Base-by-base conservation (phyloP, 2,329 filamentous ascomycete genomes). In the Diplocarpon rosae region DNA sequence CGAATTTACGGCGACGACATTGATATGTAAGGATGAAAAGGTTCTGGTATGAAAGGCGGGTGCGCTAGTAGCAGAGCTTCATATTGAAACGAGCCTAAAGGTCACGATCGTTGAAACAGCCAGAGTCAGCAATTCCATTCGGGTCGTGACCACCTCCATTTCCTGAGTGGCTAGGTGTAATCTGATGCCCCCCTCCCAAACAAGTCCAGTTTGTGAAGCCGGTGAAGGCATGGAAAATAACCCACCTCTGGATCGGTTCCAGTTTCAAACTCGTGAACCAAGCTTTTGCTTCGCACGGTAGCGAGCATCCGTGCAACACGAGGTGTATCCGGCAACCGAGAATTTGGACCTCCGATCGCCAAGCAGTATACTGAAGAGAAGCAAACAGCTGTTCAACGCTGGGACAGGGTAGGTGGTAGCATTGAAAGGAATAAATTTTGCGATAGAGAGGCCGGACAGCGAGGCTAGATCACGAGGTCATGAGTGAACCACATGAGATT, bases 221-320 rank as follows among this genome's bases (percentile, higher is more conserved):
- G 17, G 17, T 28, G 13, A 34, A 40, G 10, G 42, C 47, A 48
- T 52, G 36, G 43, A 27, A 17, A 32, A 24, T 37, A 31, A 43
- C 34, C 33, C 39, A 45, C 39, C 30, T 40, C 45, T 28, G 44
- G 45, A 31, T 45, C 39, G 5, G 38, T 13, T 30, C 14, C 16
- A 33, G 45, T 47, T 49, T 48, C 42, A 44, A 32, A 10, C 43
- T n/a, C 11, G n/a, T 32, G 10, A 47, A 28, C 29, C 43, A 52
- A 51, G 48, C 48, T 45, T 46, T 54, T 48, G 50, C 48, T 47
- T 50, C 39, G 47, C 50, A 54, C 49, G 48, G 45, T 17, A 43
- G 33, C 33, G 45, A 35, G 30, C 40, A 53, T 52, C 47, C 33
- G 16, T 45, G 27, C 40, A 33, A 37, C 14, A 31, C 17, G 13